Conservation (phyloP, 2,329 filamentous ascomycete genomes). For the Penicillium sp. region DNA sequence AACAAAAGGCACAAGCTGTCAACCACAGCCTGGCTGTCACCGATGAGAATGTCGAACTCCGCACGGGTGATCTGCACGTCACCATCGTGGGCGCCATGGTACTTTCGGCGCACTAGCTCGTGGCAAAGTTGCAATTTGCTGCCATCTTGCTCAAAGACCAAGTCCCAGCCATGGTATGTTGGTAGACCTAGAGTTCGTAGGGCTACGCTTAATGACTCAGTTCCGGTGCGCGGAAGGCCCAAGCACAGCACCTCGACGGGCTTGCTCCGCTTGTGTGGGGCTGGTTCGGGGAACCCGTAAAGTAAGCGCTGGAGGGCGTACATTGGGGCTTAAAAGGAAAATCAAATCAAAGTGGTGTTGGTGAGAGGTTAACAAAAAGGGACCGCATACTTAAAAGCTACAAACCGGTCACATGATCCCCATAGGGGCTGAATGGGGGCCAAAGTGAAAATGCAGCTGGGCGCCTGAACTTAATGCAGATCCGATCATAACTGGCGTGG, state of each 20-base stretch:
- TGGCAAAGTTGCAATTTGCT: constrained; percentile 11
- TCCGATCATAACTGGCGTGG: no score
- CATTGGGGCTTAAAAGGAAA: neutral
- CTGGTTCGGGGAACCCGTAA: neutral
- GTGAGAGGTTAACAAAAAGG: no score
- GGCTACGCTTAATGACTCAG: constrained; percentile 25
- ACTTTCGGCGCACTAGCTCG: constrained; percentile 14
- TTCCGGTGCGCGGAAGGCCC: constrained; percentile 27
- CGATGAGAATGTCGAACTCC: neutral
- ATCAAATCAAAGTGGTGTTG: no score
- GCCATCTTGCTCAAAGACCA: constrained; percentile 11
- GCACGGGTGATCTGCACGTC: constrained; percentile 7
- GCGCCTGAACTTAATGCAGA: no score
- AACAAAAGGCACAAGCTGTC: neutral
- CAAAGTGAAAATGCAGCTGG: no score
- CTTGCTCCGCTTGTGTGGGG: constrained; percentile 10
- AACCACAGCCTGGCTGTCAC: neutral
- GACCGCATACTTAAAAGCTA: no score
- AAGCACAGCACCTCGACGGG: constrained; percentile 27
- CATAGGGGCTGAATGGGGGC: no score
- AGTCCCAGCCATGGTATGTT: constrained; percentile 26
- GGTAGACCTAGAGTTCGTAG: constrained; percentile 24
- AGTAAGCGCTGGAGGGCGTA: neutral
- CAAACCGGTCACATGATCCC: no score
- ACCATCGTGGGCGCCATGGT: constrained; percentile 10